Conservation (phyloP, 1,139 yeast species). For the Sugiyamaella neomexicana region DNA sequence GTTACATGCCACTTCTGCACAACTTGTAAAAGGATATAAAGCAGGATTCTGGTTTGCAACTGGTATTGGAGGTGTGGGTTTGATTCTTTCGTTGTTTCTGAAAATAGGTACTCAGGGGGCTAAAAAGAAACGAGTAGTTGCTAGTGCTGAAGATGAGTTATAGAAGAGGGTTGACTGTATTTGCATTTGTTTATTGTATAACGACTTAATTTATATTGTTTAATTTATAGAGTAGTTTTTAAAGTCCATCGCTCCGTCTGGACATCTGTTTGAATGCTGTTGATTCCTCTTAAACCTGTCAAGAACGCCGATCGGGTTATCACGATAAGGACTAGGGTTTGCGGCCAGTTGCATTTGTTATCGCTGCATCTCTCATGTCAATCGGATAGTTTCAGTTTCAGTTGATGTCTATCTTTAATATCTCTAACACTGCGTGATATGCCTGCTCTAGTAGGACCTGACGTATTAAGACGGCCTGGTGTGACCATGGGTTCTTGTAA, state of each 20-base stretch:
- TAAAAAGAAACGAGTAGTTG: conserved; percentile 7
- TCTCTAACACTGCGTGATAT: too few species aligned
- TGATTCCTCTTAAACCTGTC: neutral
- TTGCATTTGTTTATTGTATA: neutral
- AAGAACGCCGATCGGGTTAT: neutral
- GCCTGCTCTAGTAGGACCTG: conserved; percentile 8
- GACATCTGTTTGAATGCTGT: neutral
- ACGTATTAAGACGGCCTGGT: neutral
- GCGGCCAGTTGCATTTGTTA: conserved; percentile 1
- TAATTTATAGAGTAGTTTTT: too few species aligned
- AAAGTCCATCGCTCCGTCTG: too few species aligned
- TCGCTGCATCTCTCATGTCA: neutral
- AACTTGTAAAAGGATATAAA: conserved; percentile 40
- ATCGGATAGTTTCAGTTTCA: too few species aligned
- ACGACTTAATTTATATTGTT: too few species aligned
- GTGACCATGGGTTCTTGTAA: conserved; percentile 9
- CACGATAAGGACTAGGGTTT: conserved; percentile 13
- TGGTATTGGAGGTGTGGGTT: conserved; percentile 40
- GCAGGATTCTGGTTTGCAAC: conserved; percentile 47
- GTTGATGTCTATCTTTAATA: too few species aligned
- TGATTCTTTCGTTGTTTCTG: conserved; percentile 41
- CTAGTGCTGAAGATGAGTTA: neutral
- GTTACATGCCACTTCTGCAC: conserved; percentile 34
- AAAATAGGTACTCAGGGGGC: conserved; percentile 42
- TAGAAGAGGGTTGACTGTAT: neutral